Evolutionary conservation across 2,329 filamentous ascomycete genomes (phyloP), one percentile per base, ranked within the genome.

Genomic region (Penicillium griseofulvum): DNA sequence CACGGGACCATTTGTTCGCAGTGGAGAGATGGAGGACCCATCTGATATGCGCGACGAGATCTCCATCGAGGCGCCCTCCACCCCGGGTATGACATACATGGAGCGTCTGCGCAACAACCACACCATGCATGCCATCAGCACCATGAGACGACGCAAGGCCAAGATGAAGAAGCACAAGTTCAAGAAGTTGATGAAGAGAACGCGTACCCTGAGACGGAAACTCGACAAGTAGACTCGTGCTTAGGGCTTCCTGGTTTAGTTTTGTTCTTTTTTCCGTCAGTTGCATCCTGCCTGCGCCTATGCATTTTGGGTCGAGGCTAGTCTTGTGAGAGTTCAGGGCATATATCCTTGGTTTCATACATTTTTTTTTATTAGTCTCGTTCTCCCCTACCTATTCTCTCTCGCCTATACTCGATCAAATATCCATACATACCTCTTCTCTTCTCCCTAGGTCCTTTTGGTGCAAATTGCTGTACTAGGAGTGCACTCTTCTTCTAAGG

Each of bases 81-180:
- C 58, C 48, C 58, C 65, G 16, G 65, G 63, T 42, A 64, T 61
- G 56, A 71, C 67, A 46, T 92, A 91, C 70, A 78, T 90, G 28
- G 84, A 89, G 71, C 87, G 89, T 63, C 85, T 90, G 79, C 83
- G 84, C 48, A 64, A 72, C 55, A 75, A 78, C 61, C 65, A 67
- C 63, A 67, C 73, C 72, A 92, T 96, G 87, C 78, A 87, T 58
- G 84, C 91, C 61, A 91, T 99, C 71, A 96, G 90, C 71, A 93
- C 97, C 65, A 91, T 88, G 81, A 84, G 94, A 74, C 91, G 96
- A 77, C 83, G 91, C 71, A 95, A 94, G 80, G 79, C 97, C 70
- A 96, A 91, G 85, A 99, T 99, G 92, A 99, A 99, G 89, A 99
- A 97, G 85, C 93, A 97, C 84, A 99, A 99, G 87, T 96, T 96